Evolutionary conservation across 2,329 filamentous ascomycete species (phyloP), one percentile per base, ranked within the genome.

Genomic region (Alternaria novae-zelandiae): DNA sequence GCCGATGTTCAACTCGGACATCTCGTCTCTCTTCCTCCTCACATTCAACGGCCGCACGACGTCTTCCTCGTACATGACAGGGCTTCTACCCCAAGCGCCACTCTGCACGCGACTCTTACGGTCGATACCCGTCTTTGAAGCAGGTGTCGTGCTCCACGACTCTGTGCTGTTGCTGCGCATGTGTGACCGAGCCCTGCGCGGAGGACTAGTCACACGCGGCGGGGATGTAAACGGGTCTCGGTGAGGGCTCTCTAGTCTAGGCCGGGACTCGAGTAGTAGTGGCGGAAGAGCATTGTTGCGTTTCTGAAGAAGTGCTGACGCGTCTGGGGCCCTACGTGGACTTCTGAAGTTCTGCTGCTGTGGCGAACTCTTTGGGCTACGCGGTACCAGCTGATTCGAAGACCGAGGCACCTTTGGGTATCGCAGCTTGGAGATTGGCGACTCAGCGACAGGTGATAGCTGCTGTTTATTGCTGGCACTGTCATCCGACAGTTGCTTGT

Each of bases 351-450:
- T 49, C 9, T 51, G 57, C 15, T 51, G 57, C 13, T 57, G 54
- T 50, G 45, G 28, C 20, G 57, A 64, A 32, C 69, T 72, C 3
- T 30, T 67, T n/a, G 75, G 76, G 49, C 75, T 78, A 4, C 82
- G 75, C 2, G 83, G 81, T 2, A 84, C 80, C 3, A 80, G 70
- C 64, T 85, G 83, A 54, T 83, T 84, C 7, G 80, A 81, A 17
- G 82, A 79, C 13, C 83, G 74, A 3, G 83, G 83, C 3, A 85
- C 75, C 67, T 85, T 84, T 7, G 83, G 83, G 65, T 85, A 85
- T 32, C 78, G 73, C 12, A 85, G 74, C 0, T 74, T 74, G 20
- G 79, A 78, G n/a, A 83, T 82, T 7, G 82, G 82, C 2, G 79
- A 81, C 61, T 82, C 81, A 5, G 76, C 78, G 1, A 83, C 81